Base-by-base conservation (phyloP, 2,329 filamentous ascomycete species). In the Erysiphe pulchra region DNA sequence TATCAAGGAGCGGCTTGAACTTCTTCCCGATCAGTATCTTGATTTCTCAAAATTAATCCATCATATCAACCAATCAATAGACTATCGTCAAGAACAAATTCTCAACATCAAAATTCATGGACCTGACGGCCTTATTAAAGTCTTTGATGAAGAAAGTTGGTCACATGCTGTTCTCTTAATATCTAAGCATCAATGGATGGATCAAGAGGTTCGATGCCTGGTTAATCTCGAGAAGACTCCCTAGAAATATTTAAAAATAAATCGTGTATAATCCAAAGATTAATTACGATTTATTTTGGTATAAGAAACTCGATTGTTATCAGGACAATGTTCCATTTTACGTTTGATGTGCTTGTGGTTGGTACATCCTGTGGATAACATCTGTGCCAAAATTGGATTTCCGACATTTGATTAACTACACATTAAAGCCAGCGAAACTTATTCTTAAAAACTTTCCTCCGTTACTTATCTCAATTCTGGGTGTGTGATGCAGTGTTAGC, bases 121-220 rank as follows among this genome's bases (percentile, higher is more conserved):
- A 41, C 47, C 53, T 2, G 46, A 42, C 34, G 54, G 56, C 4
- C 39, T 56, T 40, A 41, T 54, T 5, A 48, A 50, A 18, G 46
- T 58, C 14, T 47, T 43, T 11, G 48, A 50, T 20, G 53, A 57
- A 31, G 51, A 53, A 14, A 48, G 34, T 32, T 58, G 54, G 55
- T 45, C 17, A 2, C 47, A 50, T 11, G 48, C 49, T 36, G 39
- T 56, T 10, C 36, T 44, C 30, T 45, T 28, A 36, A 46, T 58
- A 12, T 47, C 42, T 36, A 46, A 52, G 12, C 45, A 46, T n/a
- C 53, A 55, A 20, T 58, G 54, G 54, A 54, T 59, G 56, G 56
- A 58, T 48, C 52, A 54, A 43, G 52, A 55, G 11, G 50, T 57
- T 12, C 55, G 49, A 39, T 49, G 53, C 43, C 45, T 58, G 14